Conservation (phyloP, 371 early-diverging fungal genomes). For the Mycotypha africana region DNA sequence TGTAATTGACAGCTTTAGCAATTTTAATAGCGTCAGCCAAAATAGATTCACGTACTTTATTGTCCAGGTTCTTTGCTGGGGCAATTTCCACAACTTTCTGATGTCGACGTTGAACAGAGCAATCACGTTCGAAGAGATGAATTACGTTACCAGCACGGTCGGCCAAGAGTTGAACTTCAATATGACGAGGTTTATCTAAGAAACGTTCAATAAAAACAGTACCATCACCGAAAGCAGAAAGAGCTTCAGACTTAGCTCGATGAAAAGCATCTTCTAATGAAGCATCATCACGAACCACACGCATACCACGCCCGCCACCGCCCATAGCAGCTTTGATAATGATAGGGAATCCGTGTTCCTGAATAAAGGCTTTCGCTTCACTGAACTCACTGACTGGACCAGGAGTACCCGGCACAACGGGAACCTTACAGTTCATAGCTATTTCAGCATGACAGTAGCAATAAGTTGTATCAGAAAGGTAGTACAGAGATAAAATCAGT, state of each 20-base stretch:
- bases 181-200: slow-evolving; percentile 88
- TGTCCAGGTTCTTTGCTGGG: slow-evolving; percentile 72
- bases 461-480: too few relatives aligned
- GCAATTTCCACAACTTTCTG: slow-evolving; percentile 97
- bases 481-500: too few relatives aligned
- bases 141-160: slow-evolving; percentile 86
- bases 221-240: slow-evolving; percentile 90
- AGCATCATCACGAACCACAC: slow-evolving; percentile 70
- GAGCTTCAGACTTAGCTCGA: slow-evolving; percentile 81
- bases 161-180: slow-evolving; percentile 92
- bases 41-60: slow-evolving; percentile 66
- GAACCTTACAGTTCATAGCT: slow-evolving; percentile 76
- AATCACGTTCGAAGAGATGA: slow-evolving; percentile 92
- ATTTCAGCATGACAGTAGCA: neutral
- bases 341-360: slow-evolving; percentile 83
- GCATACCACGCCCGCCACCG: slow-evolving; percentile 98
- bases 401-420: slow-evolving; percentile 82
- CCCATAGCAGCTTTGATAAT: slow-evolving; percentile 98
- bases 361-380: slow-evolving; percentile 70
- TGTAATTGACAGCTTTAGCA: slow-evolving; percentile 82
- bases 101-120: slow-evolving; percentile 95
- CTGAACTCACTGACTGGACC: slow-evolving; percentile 70
- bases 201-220: slow-evolving; percentile 92
- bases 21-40: slow-evolving; percentile 85
- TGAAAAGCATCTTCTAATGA: slow-evolving; percentile 71